A percentile compares a stretch with the other conserved stretches of the same genome.
Evolutionary conservation across 73 alveolate genomes (phyloP).

Genomic region (Blepharisma japonicum): DNA sequence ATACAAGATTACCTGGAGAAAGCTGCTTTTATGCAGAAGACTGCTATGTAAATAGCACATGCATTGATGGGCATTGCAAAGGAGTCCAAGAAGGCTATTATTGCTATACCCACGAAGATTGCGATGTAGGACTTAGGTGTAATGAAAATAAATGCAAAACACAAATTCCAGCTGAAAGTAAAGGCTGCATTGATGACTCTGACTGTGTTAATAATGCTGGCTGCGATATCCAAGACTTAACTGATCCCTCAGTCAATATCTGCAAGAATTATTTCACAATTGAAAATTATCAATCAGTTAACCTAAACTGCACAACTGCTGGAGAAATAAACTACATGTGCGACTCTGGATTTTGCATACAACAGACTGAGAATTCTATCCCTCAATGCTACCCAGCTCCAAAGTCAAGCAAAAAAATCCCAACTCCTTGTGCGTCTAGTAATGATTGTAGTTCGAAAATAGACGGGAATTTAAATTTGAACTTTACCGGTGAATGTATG

Average conservation of each 20-base stretch:
- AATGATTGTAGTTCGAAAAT: neutral
- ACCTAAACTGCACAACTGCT: neutral
- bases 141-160: neutral
- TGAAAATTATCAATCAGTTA: neutral
- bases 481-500: neutral
- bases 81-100: neutral
- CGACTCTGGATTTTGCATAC: neutral
- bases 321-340: neutral
- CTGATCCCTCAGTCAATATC: neutral
- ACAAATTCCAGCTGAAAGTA: neutral
- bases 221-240: neutral
- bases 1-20: neutral
- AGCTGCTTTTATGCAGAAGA: neutral
- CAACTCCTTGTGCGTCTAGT: neutral
- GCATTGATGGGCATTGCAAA: neutral
- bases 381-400: neutral
- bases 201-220: conserved; percentile 2
- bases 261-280: neutral
- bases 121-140: neutral
- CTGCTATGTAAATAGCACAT: neutral
- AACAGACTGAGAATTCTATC: neutral
- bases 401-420: neutral
- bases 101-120: neutral
- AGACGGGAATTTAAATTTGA: neutral
- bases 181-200: neutral